A percentile compares a stretch with the other conserved stretches of the same genome.
phyloP scores from a whole-genome alignment of 257 asterid species.

The Solanum sitiens region DNA sequence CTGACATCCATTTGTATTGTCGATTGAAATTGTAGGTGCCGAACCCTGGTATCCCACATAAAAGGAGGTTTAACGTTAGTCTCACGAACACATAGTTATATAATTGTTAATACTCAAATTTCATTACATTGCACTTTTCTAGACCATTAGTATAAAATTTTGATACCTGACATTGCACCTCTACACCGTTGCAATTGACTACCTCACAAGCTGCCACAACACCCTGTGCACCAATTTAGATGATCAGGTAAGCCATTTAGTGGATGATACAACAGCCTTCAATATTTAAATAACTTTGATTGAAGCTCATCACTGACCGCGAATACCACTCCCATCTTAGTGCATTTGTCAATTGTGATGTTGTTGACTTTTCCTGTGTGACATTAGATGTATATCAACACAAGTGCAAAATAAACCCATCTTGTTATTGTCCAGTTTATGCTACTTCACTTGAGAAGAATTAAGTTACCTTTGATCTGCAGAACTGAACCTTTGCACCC shows the following conservation, averaged over 20 bases:
- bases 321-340: slow-evolving; percentile 91
- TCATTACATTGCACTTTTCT: neutral
- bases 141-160: neutral
- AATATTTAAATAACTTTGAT: neutral
- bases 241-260: slow-evolving; percentile 8
- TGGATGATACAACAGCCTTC: neutral
- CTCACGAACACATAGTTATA: neutral
- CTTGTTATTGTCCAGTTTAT: neutral
- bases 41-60: slow-evolving; percentile 47
- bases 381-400: neutral
- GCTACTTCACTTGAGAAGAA: neutral
- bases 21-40: slow-evolving; percentile 90
- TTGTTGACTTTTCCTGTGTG: slow-evolving; percentile 90
- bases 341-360: slow-evolving; percentile 94
- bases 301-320: slow-evolving; percentile 42
- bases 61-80: neutral
- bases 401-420: neutral
- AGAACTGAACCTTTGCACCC: slow-evolving; percentile 95
- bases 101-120: neutral
- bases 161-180: slow-evolving; percentile 94
- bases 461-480: slow-evolving; percentile 63
- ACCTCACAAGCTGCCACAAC: slow-evolving; percentile 99
- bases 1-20: slow-evolving; percentile 93
- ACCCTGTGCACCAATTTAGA: slow-evolving; percentile 41
- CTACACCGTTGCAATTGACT: slow-evolving; percentile 76